Percentiles rank a stretch among this genome's conserved stretches.
phyloP scores from a whole-genome alignment of 208 protist species.

The Borovskyia barvae region DNA sequence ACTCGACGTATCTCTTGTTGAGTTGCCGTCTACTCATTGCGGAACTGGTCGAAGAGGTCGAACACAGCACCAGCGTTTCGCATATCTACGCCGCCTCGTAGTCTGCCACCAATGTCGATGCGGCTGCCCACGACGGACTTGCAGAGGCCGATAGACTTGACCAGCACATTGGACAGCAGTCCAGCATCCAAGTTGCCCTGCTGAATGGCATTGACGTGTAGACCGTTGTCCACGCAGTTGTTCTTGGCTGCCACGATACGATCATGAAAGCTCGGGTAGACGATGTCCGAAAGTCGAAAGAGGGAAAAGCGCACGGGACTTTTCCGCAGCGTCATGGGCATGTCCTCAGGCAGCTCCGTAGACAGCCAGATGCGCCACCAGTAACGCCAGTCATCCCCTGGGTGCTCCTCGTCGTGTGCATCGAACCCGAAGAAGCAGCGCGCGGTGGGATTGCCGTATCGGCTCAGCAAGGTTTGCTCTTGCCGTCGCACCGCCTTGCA shows the following conservation, averaged over 20 bases:
- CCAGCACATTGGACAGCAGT: conserved; percentile 44
- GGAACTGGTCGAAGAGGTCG: conserved; percentile 41
- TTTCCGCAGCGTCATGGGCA: background rate
- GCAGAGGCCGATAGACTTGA: conserved; percentile 52
- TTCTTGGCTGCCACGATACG: conserved; percentile 54
- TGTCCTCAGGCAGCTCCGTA: conserved; percentile 36
- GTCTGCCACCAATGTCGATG: conserved; percentile 47
- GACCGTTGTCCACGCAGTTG: conserved; percentile 37
- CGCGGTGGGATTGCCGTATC: conserved; percentile 30
- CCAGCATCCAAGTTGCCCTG: conserved; percentile 49
- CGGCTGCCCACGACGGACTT: conserved; percentile 55
- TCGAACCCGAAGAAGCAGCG: conserved; percentile 43
- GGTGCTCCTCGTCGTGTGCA: conserved; percentile 26
- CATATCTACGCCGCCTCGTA: conserved; percentile 47
- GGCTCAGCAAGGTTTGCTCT: conserved; percentile 48
- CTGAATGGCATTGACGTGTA: conserved; percentile 23
- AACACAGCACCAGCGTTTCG: conserved; percentile 45
- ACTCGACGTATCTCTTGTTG: background rate
- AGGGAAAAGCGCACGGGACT: conserved; percentile 58
- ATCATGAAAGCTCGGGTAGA: conserved; percentile 59
- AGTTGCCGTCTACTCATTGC: conserved; percentile 29
- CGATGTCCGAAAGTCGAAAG: conserved; percentile 58
- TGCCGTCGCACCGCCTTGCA: conserved; percentile 48
- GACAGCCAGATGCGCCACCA: conserved; percentile 43
- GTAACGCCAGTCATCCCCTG: conserved; percentile 28